Percentiles rank a stretch among this genome's conserved stretches.
phyloP scores from a whole-genome alignment of 345 rosid species.

The Garcia nutans region DNA sequence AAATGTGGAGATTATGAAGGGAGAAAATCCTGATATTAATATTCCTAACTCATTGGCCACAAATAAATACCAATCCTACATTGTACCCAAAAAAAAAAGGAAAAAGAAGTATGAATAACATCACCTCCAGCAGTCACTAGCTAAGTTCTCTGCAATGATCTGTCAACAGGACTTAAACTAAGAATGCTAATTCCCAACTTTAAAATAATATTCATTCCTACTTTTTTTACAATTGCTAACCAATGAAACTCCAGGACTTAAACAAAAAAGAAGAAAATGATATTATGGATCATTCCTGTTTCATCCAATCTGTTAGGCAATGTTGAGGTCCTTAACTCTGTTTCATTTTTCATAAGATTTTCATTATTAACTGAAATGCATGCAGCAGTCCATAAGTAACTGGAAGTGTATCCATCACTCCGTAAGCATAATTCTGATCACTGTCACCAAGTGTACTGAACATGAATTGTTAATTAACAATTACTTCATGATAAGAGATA shows the following conservation, averaged over 20 bases:
- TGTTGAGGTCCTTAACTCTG: not conserved
- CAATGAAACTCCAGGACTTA: not conserved
- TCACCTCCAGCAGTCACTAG: not conserved
- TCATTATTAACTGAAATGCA: not conserved
- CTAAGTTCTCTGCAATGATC: not conserved
- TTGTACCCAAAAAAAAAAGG: not conserved
- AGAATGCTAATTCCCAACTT: not conserved
- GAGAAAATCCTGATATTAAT: not conserved
- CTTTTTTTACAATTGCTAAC: not conserved
- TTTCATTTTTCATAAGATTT: not conserved
- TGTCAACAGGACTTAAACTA: not conserved
- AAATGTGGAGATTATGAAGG: not conserved
- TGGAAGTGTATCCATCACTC: not conserved
- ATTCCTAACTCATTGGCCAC: not conserved
- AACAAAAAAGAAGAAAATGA: not conserved
- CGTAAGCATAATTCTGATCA: not conserved
- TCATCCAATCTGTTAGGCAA: not conserved
- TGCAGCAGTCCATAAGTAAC: not conserved
- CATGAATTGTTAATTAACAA: not conserved
- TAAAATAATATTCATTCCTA: not conserved
- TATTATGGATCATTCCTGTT: not conserved
- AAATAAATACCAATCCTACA: not conserved
- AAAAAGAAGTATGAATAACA: not conserved
- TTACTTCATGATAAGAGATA: slow-evolving; percentile 3
- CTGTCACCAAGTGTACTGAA: not conserved